Evolutionary conservation across 176 grass and related monocot genomes (phyloP).

Genomic region (Oryza rufipogon): DNA sequence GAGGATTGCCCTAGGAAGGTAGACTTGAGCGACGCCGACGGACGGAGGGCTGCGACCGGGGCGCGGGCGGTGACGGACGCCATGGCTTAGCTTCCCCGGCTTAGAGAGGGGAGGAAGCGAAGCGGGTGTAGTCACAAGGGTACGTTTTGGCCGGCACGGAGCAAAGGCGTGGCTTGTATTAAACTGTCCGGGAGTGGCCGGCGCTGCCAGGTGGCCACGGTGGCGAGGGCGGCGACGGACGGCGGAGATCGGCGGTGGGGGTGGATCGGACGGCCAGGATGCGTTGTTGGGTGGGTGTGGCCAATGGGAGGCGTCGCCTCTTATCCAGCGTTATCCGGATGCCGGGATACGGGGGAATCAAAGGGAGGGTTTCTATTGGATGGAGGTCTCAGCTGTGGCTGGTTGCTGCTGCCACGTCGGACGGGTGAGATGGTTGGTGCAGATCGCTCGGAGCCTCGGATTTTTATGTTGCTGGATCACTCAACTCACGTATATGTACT

Average conservation of each 20-base stretch:
- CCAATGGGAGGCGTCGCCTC: slow-evolving; percentile 30
- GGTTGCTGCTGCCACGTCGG: slow-evolving; percentile 52
- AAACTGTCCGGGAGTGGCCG: slow-evolving; percentile 34
- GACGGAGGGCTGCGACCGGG: slow-evolving; percentile 51
- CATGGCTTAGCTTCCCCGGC: slow-evolving; percentile 26
- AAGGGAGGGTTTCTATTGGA: slow-evolving; percentile 52
- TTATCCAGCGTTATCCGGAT: slow-evolving; percentile 67
- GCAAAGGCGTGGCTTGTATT: slow-evolving; percentile 47
- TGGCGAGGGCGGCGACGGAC: background rate
- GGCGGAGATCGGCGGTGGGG: slow-evolving; percentile 10
- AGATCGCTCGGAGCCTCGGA: background rate
- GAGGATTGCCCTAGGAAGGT: slow-evolving; percentile 46
- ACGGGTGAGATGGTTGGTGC: slow-evolving; percentile 19
- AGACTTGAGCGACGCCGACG: slow-evolving; percentile 43
- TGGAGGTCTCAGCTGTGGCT: slow-evolving; percentile 26
- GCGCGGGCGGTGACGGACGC: slow-evolving; percentile 64
- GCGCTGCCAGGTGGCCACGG: slow-evolving; percentile 43
- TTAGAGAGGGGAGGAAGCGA: background rate
- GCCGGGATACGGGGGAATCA: slow-evolving; percentile 51
- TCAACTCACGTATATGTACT: too few relatives aligned
- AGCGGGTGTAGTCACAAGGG: background rate
- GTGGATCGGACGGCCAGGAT: slow-evolving; percentile 35
- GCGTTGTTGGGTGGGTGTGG: background rate
- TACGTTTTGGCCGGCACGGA: slow-evolving; percentile 29
- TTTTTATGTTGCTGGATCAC: background rate